These are phyloP conservation scores for Rhododendron williamsianum DNA, from an alignment of 148 eudicot species.

Conservation along the genomic window DNA sequence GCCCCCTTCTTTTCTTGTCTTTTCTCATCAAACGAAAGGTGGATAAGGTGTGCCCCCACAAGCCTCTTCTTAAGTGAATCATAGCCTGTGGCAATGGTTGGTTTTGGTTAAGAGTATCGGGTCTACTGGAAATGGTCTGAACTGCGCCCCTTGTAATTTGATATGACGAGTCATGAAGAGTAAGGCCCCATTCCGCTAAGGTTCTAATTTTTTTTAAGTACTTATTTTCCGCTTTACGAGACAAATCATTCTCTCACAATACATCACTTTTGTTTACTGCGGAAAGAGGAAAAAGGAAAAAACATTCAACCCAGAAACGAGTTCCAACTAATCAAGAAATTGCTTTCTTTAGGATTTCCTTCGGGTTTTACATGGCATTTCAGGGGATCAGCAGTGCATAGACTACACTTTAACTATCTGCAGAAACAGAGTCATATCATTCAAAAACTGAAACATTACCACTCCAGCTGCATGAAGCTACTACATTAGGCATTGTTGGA, in stretches of 20 bases:
- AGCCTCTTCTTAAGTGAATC: neutral
- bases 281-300: neutral
- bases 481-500: constrained; percentile 51
- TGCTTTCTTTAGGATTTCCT: neutral
- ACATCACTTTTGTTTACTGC: too few species aligned
- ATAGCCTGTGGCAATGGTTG: constrained; percentile 7
- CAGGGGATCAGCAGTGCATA: too few species aligned
- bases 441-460: constrained; percentile 54
- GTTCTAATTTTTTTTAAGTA: too few species aligned
- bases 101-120: constrained; percentile 12
- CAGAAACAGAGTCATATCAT: constrained; percentile 16
- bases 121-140: neutral
- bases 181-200: too few species aligned
- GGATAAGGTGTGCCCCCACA: constrained; percentile 9
- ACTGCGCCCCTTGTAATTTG: neutral
- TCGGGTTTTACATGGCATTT: neutral
- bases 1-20: neutral
- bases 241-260: too few species aligned
- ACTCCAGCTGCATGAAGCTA: constrained; percentile 69
- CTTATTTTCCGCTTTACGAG: too few species aligned
- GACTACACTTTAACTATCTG: neutral
- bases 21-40: constrained; percentile 2
- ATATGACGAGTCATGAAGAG: too few species aligned
- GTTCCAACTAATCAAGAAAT: neutral
- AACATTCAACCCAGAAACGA: neutral